Evolutionary conservation across 345 rosid species (phyloP).

Genomic region (Euclidium syriacum): DNA sequence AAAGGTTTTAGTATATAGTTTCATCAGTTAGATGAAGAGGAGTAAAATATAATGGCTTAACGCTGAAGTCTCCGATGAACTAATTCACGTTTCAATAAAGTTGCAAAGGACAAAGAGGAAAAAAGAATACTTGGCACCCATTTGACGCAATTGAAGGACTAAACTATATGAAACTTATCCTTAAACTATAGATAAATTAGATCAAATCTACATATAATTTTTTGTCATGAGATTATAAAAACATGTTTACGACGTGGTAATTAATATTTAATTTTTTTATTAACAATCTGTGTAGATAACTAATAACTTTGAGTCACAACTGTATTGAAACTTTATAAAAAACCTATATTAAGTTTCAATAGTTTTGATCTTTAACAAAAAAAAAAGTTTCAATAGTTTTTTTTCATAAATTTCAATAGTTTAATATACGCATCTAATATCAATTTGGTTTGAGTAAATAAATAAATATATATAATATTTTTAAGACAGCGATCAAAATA

Average conservation of each 20-base stretch:
- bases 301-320: neutral
- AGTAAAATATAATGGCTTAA: constrained; percentile 20
- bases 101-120: neutral
- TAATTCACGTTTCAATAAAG: constrained; percentile 24
- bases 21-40: neutral
- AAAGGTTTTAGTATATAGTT: neutral
- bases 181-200: neutral
- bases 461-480: neutral
- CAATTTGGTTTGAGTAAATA: neutral
- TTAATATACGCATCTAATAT: neutral
- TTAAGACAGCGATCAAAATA: neutral
- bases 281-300: neutral
- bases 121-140: constrained; percentile 24
- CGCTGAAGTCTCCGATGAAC: constrained; percentile 18
- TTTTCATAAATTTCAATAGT: neutral
- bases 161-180: neutral
- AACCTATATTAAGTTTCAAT: too few relatives aligned
- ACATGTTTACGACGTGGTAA: constrained; percentile 3
- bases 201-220: neutral
- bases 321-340: too few relatives aligned
- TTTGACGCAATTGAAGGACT: constrained; percentile 18
- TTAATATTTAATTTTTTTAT: neutral
- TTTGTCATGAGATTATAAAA: neutral
- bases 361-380: too few relatives aligned
- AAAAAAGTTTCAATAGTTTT: too few relatives aligned